Evolutionary conservation across 192 early-diverging fungal genomes (phyloP), one percentile per base, ranked within the genome.

Genomic region (Coemansia sp.): DNA sequence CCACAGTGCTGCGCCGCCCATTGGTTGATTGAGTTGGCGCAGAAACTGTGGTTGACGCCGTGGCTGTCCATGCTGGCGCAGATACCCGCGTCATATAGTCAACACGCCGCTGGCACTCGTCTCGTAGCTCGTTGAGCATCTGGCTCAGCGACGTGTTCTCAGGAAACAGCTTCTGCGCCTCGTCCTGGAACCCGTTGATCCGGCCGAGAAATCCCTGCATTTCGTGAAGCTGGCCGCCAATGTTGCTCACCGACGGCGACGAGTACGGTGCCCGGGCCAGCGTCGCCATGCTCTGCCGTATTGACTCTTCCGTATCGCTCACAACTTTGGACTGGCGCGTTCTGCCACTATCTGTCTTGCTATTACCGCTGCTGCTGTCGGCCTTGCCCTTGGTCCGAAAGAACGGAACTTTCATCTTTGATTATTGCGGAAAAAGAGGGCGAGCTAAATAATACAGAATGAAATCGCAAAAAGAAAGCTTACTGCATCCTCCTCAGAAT

Each of bases 61-160:
- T 43, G 75, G 57, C 35, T 59, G 66, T 62, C 72, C 72, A 75
- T 10, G 76, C 70, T 0, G 64, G 67, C 64, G 64, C 67, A 9
- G 76, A 79, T 14, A 79, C 76, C 2, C 76, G 66, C 15, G 70
- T 55, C 60, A 79, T 79, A 52, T 79, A 79, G 50, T 73, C 67
- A 11, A 73, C 70, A 21, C 76, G 76, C 39, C 70, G 59, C 39
- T 64, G 66, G 63, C 76, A 79, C 63, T 79, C 76, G 60, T 72
- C 70, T 58, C 69, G 70, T 60, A 79, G 70, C 60, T 73, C 76
- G 64, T 49, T 55, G 9, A 79, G 70, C 23, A 79, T 79, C 60
- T 65, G 70, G 49, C 62, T 70, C 29, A 79, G 67, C 21, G 76
- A 70, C 52, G 56, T 60, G 57, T 79, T 72, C 57, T 79, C 76